A percentile compares a stretch with the other conserved stretches of the same genome.
Evolutionary conservation across 139 green algal species (phyloP).

Genomic region (Pseudopediastrum boryanum): DNA sequence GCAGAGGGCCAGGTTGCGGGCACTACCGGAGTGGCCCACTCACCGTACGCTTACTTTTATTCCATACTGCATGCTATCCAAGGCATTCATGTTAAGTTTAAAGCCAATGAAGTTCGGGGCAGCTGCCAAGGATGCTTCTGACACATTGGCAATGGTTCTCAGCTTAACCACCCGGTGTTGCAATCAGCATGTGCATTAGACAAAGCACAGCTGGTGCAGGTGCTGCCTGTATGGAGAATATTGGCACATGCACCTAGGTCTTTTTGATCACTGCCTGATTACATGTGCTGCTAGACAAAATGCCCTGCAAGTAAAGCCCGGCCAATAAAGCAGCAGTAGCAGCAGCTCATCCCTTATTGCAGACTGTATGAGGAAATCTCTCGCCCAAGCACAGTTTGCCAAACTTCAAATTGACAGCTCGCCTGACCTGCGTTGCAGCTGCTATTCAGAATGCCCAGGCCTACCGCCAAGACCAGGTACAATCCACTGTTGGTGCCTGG

Average conservation of each 20-base stretch:
- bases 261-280: background rate
- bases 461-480: background rate
- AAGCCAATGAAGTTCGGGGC: too few relatives aligned
- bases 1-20: too few relatives aligned
- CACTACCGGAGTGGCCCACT: too few relatives aligned
- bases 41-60: too few relatives aligned
- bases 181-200: too few relatives aligned
- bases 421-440: background rate
- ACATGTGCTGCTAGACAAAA: background rate
- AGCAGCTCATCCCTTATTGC: background rate
- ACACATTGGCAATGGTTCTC: too few relatives aligned
- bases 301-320: background rate
- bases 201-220: background rate
- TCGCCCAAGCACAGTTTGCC: background rate
- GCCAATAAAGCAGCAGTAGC: background rate
- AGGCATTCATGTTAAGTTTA: too few relatives aligned
- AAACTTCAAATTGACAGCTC: background rate
- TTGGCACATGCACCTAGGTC: background rate
- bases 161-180: too few relatives aligned
- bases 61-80: too few relatives aligned
- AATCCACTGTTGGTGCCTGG: constrained; percentile 39
- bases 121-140: too few relatives aligned
- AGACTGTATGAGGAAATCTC: background rate
- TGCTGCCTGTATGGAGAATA: background rate
- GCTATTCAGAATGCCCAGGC: background rate